phyloP scores from a whole-genome alignment of 1,284 basidiomycete genomes.

The Boletellus sp. region DNA sequence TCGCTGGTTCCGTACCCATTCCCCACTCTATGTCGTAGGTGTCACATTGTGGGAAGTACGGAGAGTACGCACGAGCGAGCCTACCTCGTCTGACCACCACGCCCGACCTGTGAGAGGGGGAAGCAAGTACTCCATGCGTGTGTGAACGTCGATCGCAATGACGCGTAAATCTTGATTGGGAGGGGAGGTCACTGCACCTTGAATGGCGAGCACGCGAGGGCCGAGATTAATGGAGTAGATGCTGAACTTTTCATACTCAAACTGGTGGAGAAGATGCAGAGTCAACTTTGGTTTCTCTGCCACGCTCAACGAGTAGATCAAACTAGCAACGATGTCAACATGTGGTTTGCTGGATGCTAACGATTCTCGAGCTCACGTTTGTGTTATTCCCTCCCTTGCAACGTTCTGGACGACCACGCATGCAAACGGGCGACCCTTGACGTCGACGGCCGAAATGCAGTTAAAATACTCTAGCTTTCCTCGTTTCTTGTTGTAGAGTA shows the following conservation, averaged over 20 bases:
- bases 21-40: too few species aligned
- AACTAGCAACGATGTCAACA: neutral
- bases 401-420: slow-evolving; percentile 14
- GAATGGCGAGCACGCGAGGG: slow-evolving; percentile 13
- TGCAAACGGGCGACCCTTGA: slow-evolving; percentile 12
- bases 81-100: too few species aligned
- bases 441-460: slow-evolving; percentile 15
- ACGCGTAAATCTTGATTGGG: neutral
- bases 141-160: slow-evolving; percentile 17
- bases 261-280: slow-evolving; percentile 15
- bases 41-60: too few species aligned
- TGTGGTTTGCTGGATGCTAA: too few species aligned
- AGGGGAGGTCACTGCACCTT: neutral
- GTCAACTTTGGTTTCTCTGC: slow-evolving; percentile 2
- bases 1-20: too few species aligned
- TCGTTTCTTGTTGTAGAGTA: too few species aligned
- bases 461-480: neutral
- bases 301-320: slow-evolving; percentile 10
- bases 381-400: neutral
- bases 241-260: slow-evolving; percentile 1
- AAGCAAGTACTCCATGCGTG: slow-evolving; percentile 2
- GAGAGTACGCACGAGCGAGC: too few species aligned
- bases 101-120: neutral
- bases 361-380: neutral
- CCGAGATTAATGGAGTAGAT: slow-evolving; percentile 11